Base-by-base conservation (phyloP, 2,329 filamentous ascomycete genomes). In the Penicillium sp. region DNA sequence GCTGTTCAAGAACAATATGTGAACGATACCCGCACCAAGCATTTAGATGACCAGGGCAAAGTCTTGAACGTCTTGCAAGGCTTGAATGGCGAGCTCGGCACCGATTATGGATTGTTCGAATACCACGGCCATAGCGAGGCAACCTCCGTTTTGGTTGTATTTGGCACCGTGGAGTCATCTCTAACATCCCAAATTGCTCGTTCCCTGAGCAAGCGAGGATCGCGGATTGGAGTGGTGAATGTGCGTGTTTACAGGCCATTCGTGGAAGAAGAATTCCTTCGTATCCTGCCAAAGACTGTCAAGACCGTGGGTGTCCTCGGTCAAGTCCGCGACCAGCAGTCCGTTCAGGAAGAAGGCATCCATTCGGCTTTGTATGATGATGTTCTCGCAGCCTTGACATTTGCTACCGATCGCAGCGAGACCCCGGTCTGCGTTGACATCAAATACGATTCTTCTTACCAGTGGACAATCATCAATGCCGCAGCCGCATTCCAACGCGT, bases 231-330 rank as follows among this genome's bases (percentile, higher is more conserved):
- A 65, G 88, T 93, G 40, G 81, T 99, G 73, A 93, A 90, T 66
- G 93, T 97, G 47, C 89, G 94, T 62, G 82, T 99, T 55, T 99
- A 97, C 80, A 86, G 93, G 45, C 94, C 94, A 16, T 97, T 99
- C 68, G 85, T 94, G 30, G 94, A 99, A 76, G 91, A 97, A 71
- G 89, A 90, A 52, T 97, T 99, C 81, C 79, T 97, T 61, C 85
- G 88, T 63, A 83, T 84, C 11, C 82, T 99, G 26, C 91, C 94
- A 33, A 79, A 84, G 63, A 89, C 89, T 35, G 83, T 87, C 47
- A 85, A 84, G 74, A 88, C 83, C 60, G 81, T 99, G 62, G 87
- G 88, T 38, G 91, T 97, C 20, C 83, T 99, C 5, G 94, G 94
- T 54, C 94, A 99, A 72, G 93, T 99, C 63, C 75, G 81, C 60